Evolutionary conservation across 2,329 filamentous ascomycete species (phyloP).

Genomic region (Alternaria sp.): DNA sequence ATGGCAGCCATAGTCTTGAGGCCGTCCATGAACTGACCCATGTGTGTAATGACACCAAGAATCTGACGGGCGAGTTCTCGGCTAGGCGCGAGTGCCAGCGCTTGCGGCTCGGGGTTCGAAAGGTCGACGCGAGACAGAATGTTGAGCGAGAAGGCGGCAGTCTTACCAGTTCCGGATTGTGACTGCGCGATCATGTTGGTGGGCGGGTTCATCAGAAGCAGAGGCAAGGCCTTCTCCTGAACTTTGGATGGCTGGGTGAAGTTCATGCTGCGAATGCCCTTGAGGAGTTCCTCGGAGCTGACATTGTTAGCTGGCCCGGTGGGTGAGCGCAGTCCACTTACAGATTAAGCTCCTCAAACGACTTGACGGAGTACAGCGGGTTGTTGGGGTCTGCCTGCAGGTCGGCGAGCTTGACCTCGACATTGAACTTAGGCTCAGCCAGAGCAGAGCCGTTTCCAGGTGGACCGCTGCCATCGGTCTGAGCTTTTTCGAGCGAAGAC

Average conservation of each 20-base stretch:
- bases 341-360: conserved; percentile 86
- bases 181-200: conserved; percentile 97
- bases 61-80: conserved; percentile 96
- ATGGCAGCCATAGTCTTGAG: conserved; percentile 82
- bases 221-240: conserved; percentile 89
- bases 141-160: conserved; percentile 92
- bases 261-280: conserved; percentile 79
- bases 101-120: conserved; percentile 74
- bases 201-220: conserved; percentile 86
- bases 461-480: conserved; percentile 57
- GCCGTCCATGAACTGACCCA: conserved; percentile 82
- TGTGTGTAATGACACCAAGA: conserved; percentile 78
- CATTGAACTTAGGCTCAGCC: conserved; percentile 79
- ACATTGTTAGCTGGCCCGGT: conserved; percentile 15
- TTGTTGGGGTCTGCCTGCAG: conserved; percentile 85
- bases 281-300: conserved; percentile 53
- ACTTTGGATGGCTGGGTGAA: conserved; percentile 98
- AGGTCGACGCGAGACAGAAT: conserved; percentile 87
- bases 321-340: conserved; percentile 56
- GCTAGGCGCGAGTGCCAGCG: conserved; percentile 86
- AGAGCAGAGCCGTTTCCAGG: conserved; percentile 52
- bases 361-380: conserved; percentile 82
- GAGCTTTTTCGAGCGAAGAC: conserved; percentile 28
- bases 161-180: conserved; percentile 99
- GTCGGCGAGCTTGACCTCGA: conserved; percentile 91